phyloP scores from a whole-genome alignment of 2,329 filamentous ascomycete species.

The Akanthomyces uredinophilus region DNA sequence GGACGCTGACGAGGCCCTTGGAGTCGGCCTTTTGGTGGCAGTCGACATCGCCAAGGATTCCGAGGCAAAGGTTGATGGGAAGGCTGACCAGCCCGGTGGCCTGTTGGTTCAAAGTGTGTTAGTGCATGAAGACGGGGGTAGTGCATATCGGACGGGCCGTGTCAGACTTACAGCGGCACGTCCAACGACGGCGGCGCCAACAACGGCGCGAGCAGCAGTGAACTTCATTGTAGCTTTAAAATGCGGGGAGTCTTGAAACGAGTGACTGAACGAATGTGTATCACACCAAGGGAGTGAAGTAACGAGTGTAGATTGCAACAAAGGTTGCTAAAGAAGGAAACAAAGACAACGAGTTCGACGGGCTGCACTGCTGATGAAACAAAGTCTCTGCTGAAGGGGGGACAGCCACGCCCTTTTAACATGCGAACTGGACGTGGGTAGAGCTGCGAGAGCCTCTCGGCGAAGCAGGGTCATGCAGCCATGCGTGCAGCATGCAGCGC shows the following conservation, averaged over 20 bases:
- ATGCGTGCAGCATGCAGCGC: too few species aligned
- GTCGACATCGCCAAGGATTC: neutral
- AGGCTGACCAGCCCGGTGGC: neutral
- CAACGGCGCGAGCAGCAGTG: neutral
- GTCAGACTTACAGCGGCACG: slow-evolving; percentile 9
- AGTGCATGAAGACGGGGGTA: neutral
- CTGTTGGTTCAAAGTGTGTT: neutral
- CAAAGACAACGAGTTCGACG: slow-evolving; percentile 5
- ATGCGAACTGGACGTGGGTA: neutral
- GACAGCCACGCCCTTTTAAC: slow-evolving; percentile 1
- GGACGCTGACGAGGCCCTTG: neutral
- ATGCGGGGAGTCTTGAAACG: neutral
- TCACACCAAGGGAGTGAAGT: slow-evolving; percentile 5
- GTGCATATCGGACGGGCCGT: neutral
- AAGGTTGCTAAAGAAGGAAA: neutral
- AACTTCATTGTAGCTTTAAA: neutral
- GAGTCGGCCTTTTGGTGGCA: neutral
- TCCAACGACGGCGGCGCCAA: slow-evolving; percentile 7
- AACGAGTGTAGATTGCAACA: neutral
- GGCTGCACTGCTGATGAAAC: slow-evolving; percentile 10
- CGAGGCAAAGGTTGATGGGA: slow-evolving; percentile 4
- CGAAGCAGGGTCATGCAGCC: neutral
- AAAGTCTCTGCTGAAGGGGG: neutral
- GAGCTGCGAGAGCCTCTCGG: neutral
- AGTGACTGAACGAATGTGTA: slow-evolving; percentile 1